Base-by-base conservation (phyloP, 371 early-diverging fungal species). In the Cokeromyces recurvatus region DNA sequence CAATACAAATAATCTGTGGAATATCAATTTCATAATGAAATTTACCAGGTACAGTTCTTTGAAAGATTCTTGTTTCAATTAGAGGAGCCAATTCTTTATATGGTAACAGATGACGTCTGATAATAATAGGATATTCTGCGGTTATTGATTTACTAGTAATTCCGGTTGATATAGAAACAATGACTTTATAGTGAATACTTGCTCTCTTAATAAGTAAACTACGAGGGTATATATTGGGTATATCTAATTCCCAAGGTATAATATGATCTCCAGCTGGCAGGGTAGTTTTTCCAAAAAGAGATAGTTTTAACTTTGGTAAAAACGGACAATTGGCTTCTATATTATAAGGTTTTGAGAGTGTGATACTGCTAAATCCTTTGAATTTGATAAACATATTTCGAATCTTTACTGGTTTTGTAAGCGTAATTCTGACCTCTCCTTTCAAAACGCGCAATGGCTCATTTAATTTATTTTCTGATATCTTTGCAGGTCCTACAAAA, bases 11-110 rank as follows among this genome's bases (percentile, higher is more conserved):
- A 15, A 67, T 52, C 16, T 59, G 64, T 10, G 71, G 71, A 14
- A 57, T 53, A 40, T 71, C 71, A 20, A 71, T 51, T 29, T 71
- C 71, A 19, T 62, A 71, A 41, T 71, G 71, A 25, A 66, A 71
- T 53, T 64, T 71, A 16, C 62, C 62, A 29, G 71, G 59, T 8
- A 71, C 47, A 4, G 71, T 71, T 23, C 57, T 51, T 19, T 62
- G 57, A 34, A 50, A 64, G 14, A 64, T 19, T 40, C 51, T 61
- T 9, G 71, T 55, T 46, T 64, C 71, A 17, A 67, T 52, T 17
- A 64, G 29, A 4, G 71, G 68, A 0, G 65, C 37, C 2, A 64
- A 22, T 38, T 66, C 64, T 48, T 64, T 62, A 38, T 58, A 59
- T 7, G 68, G 60, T 19, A 71, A 34, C 5, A 64, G 29, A 43